Percentiles rank a stretch among this genome's conserved stretches.
These are phyloP conservation scores for Mucor lusitanicus DNA, from an alignment of 371 early-diverging fungal species.

Conservation along the genomic window DNA sequence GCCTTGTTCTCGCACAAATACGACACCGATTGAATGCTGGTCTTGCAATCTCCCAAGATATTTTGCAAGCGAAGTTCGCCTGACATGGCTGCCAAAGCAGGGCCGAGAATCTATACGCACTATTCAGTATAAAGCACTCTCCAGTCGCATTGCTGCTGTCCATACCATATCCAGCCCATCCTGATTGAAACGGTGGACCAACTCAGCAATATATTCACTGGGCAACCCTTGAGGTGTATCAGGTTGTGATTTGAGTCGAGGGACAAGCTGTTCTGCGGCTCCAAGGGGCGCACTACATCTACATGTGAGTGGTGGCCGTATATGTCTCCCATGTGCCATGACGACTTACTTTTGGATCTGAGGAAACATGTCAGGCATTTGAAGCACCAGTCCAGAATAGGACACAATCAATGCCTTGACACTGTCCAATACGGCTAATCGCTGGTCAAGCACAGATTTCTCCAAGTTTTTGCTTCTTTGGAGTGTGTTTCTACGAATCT, in stretches of 20 bases:
- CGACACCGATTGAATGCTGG: constrained; percentile 49
- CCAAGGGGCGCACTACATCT: constrained; percentile 33
- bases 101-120: constrained; percentile 48
- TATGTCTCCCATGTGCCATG: neutral
- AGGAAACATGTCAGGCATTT: constrained; percentile 90
- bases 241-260: constrained; percentile 47
- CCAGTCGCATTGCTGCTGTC: neutral
- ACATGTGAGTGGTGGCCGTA: constrained; percentile 11
- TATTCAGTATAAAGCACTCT: neutral
- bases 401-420: constrained; percentile 69
- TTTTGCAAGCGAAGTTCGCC: constrained; percentile 39
- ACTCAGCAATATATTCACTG: constrained; percentile 50
- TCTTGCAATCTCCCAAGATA: constrained; percentile 61
- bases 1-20: constrained; percentile 53
- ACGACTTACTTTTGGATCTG: constrained; percentile 59
- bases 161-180: constrained; percentile 63
- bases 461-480: constrained; percentile 61
- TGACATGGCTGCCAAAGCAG: constrained; percentile 51
- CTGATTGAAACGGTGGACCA: constrained; percentile 56
- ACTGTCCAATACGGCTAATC: constrained; percentile 61
- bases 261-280: constrained; percentile 45
- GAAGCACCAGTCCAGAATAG: constrained; percentile 83
- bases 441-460: constrained; percentile 51
- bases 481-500: constrained; percentile 54
- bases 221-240: constrained; percentile 54